Base-by-base conservation (phyloP, 768 basidiomycete genomes). In the Cystofilobasidium bisporidii region DNA sequence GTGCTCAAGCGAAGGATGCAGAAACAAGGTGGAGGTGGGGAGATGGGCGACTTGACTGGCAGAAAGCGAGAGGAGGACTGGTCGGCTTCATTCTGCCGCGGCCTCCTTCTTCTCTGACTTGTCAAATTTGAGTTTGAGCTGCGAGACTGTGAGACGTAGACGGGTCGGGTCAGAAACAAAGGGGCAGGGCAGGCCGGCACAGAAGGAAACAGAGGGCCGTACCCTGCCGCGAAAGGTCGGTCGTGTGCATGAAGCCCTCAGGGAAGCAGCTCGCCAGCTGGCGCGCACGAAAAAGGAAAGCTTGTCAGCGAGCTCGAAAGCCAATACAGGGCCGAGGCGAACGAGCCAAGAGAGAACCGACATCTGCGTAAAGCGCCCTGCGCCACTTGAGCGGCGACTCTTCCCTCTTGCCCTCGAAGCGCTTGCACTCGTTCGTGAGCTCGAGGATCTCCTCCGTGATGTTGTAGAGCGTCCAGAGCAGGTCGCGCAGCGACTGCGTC, bases 221-320 rank as follows among this genome's bases (percentile, higher is more conserved):
- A 69, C 68, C 57, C 33, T n/a, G 38, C 28, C 68, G 57, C 20
- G 63, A 64, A 50, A 69, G 59, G 47, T 58, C 48, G 48, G 63
- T 65, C 20, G 63, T 69, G 15, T 57, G 57, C 33, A 64, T 55
- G 63, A 50, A 69, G 20, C 61, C 68, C 1, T 24, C 24, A 1
- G 68, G 68, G 47, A 69, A 69, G 63, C 36, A 69, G n/a, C 20
- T 15, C 17, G 45, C 28, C 30, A 69, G 57, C 68, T 69, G 60
- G 15, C 2, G 28, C 18, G n/a, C n/a, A 24, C 4, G 26, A 55
- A 28, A 1, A 22, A 32, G 17, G 28, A 22, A 6, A 24, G 6
- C 8, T 22, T 15, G 18, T 40, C 40, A 48, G 45, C 33, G 24
- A 15, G n/a, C 11, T 38, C 10, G 8, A 30, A 9, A 24, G 4